Evolutionary conservation across 306 rosid genomes (phyloP).

Genomic region (Fragaria nilgerrensis): DNA sequence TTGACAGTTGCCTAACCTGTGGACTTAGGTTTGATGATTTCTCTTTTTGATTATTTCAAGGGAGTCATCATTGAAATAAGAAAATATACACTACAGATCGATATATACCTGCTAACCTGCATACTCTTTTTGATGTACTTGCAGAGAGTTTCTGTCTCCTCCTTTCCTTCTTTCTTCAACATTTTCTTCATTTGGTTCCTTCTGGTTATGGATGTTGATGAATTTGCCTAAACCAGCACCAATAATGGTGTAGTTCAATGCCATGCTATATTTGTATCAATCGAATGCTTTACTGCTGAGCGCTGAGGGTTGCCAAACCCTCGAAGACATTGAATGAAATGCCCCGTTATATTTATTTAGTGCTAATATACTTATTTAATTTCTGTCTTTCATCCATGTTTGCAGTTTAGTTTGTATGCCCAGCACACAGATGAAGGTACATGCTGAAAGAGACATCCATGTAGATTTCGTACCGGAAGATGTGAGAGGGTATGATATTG

Average conservation of each 20-base stretch:
- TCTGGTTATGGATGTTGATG: neutral
- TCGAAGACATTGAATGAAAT: neutral
- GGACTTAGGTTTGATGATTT: too few species aligned
- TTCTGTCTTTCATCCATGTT: neutral
- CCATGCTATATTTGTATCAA: neutral
- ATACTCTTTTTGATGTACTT: neutral
- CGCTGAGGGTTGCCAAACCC: neutral
- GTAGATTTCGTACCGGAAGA: conserved; percentile 1
- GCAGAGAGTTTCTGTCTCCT: neutral
- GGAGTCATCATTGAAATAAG: too few species aligned
- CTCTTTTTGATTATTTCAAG: too few species aligned
- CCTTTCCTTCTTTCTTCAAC: neutral
- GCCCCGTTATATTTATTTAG: neutral
- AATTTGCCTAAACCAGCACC: neutral
- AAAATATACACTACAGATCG: too few species aligned
- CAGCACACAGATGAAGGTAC: neutral
- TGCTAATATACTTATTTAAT: neutral
- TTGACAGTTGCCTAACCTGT: too few species aligned
- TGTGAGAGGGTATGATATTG: conserved; percentile 4
- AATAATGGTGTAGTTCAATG: neutral
- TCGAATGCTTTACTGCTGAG: neutral
- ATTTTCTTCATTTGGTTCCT: neutral
- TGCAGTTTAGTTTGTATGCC: conserved; percentile 15
- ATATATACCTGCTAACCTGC: neutral
- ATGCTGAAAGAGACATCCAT: conserved; percentile 5